These are phyloP conservation scores for Meripilus lineatus DNA, from an alignment of 1,284 basidiomycete species.

Conservation along the genomic window DNA sequence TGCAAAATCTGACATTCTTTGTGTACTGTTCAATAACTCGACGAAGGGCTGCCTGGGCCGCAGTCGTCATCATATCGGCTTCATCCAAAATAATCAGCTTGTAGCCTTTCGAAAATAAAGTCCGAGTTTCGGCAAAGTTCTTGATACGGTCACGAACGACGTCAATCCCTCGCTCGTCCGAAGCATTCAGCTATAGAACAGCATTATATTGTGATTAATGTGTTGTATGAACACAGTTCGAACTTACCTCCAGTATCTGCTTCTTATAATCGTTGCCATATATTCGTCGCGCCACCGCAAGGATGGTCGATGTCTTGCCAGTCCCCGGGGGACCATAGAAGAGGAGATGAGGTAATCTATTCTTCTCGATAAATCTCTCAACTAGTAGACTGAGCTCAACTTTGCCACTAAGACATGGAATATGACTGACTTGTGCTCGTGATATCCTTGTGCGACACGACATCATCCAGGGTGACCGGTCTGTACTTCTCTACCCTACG, in stretches of 20 bases:
- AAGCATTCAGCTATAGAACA: slow-evolving; percentile 78
- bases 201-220: background rate
- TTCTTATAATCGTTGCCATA: slow-evolving; percentile 83
- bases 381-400: slow-evolving; percentile 40
- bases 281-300: slow-evolving; percentile 93
- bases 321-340: slow-evolving; percentile 99
- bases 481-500: slow-evolving; percentile 94
- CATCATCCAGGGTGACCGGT: slow-evolving; percentile 83
- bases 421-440: slow-evolving; percentile 76
- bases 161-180: slow-evolving; percentile 97
- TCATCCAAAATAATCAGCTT: slow-evolving; percentile 99
- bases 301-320: slow-evolving; percentile 95
- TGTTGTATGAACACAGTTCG: background rate
- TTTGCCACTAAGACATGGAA: background rate
- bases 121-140: slow-evolving; percentile 95
- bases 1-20: slow-evolving; percentile 97
- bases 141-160: slow-evolving; percentile 99
- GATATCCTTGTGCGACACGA: slow-evolving; percentile 94
- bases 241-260: slow-evolving; percentile 84
- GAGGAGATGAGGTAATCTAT: slow-evolving; percentile 89
- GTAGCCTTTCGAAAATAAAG: slow-evolving; percentile 87
- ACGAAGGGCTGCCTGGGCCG: slow-evolving; percentile 93
- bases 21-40: slow-evolving; percentile 99
- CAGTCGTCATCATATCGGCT: slow-evolving; percentile 99
- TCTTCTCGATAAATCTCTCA: slow-evolving; percentile 95